These are phyloP conservation scores for Lipomyces sp. DNA, from an alignment of 805 yeast genomes.

Conservation along the genomic window DNA sequence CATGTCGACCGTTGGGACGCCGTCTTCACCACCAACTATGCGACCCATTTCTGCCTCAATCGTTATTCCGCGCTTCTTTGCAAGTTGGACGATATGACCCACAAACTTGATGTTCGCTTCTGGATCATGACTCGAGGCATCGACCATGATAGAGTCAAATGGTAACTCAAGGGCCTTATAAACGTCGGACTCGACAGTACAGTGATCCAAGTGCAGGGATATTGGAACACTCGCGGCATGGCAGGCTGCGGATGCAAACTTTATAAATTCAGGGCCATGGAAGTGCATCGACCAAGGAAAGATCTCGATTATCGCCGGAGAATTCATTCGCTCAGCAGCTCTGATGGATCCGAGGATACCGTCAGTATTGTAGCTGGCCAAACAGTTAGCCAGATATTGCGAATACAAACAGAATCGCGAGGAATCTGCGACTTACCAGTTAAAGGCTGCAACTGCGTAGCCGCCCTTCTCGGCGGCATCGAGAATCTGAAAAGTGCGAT, in stretches of 20 bases:
- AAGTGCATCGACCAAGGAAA: constrained; percentile 50
- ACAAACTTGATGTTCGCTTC: constrained; percentile 46
- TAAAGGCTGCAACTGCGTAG: constrained; percentile 47
- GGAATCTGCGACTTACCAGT: constrained; percentile 37
- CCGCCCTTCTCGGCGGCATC: constrained; percentile 44
- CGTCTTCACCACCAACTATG: constrained; percentile 50
- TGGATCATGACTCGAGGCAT: constrained; percentile 48
- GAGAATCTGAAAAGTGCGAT: constrained; percentile 45
- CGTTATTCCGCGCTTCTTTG: constrained; percentile 44
- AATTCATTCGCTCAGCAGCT: constrained; percentile 47
- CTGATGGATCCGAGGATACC: constrained; percentile 47
- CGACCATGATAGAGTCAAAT: constrained; percentile 51
- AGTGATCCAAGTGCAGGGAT: constrained; percentile 49
- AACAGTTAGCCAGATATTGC: too few relatives aligned
- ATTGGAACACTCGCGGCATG: constrained; percentile 47
- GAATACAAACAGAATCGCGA: not conserved
- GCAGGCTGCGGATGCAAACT: constrained; percentile 42
- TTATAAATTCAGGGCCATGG: constrained; percentile 44
- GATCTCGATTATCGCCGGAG: constrained; percentile 47
- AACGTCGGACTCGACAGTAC: constrained; percentile 45
- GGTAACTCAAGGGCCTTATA: constrained; percentile 46
- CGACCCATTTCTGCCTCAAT: constrained; percentile 51
- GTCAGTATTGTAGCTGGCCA: constrained; percentile 44
- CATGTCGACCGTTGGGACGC: constrained; percentile 43
- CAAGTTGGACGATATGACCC: constrained; percentile 44